phyloP scores from a whole-genome alignment of 1,139 yeast genomes.

The Pichia cactophila region DNA sequence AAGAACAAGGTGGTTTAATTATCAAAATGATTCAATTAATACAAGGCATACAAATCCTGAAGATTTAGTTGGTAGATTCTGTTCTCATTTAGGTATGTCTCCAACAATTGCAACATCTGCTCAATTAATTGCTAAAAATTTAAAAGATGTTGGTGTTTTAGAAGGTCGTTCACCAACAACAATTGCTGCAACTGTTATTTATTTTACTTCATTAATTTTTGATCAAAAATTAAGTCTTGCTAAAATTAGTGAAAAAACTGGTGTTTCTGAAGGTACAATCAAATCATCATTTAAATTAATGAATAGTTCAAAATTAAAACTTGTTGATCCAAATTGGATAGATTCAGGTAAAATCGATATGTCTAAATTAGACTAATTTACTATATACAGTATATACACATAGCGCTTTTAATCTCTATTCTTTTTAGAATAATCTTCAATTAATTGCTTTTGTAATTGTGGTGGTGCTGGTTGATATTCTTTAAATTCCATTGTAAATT shows the following conservation, averaged over 20 bases:
- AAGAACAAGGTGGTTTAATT: slow-evolving; percentile 29
- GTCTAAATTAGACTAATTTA: slow-evolving; percentile 4
- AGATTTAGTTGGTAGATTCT: slow-evolving; percentile 90
- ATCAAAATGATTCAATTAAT: slow-evolving; percentile 53
- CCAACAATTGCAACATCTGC: slow-evolving; percentile 89
- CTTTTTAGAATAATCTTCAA: slow-evolving; percentile 72
- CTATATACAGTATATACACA: background rate
- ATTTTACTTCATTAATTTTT: slow-evolving; percentile 82
- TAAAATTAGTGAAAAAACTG: slow-evolving; percentile 88
- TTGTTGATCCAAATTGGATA: slow-evolving; percentile 76
- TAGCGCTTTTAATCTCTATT: slow-evolving; percentile 15
- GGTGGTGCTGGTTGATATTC: slow-evolving; percentile 88
- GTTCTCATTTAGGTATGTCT: slow-evolving; percentile 86
- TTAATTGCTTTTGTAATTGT: slow-evolving; percentile 83
- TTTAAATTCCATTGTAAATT: slow-evolving; percentile 89
- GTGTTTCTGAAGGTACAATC: slow-evolving; percentile 96
- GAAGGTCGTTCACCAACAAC: slow-evolving; percentile 98
- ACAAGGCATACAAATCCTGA: slow-evolving; percentile 90
- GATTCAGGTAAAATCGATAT: slow-evolving; percentile 57
- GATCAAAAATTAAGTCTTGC: slow-evolving; percentile 59
- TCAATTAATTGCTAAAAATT: slow-evolving; percentile 81
- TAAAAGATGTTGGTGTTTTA: slow-evolving; percentile 85
- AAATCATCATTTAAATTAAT: slow-evolving; percentile 84
- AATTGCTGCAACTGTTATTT: slow-evolving; percentile 94
- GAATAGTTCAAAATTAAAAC: slow-evolving; percentile 57